These are phyloP conservation scores for Cyclotella choctawhatcheeana DNA, from an alignment of 108 stramenopile species.

Conservation along the genomic window DNA sequence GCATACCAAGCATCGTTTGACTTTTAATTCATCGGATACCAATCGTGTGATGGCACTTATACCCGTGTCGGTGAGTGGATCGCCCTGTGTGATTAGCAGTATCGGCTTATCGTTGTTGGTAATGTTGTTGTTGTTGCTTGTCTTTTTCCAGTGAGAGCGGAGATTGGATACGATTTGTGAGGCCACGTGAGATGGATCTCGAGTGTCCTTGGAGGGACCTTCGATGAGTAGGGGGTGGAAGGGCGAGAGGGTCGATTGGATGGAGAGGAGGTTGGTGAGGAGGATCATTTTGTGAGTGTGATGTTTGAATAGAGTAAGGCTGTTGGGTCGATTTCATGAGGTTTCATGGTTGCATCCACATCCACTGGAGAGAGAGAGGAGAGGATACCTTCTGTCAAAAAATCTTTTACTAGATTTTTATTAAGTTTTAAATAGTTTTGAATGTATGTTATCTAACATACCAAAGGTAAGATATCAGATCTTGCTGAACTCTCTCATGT, in stretches of 20 bases:
- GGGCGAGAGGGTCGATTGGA: slow-evolving; percentile 21
- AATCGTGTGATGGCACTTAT: slow-evolving; percentile 37
- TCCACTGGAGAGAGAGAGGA: too few species aligned
- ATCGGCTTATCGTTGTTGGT: slow-evolving; percentile 27
- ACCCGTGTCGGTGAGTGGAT: slow-evolving; percentile 35
- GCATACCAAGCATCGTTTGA: slow-evolving; percentile 33
- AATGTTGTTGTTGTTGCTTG: slow-evolving; percentile 7
- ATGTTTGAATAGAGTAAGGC: neutral
- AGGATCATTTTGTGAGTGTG: neutral
- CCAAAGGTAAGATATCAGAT: too few species aligned
- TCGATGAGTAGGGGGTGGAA: slow-evolving; percentile 45
- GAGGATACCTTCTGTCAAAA: too few species aligned
- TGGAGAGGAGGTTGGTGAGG: slow-evolving; percentile 14
- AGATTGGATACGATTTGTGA: slow-evolving; percentile 26
- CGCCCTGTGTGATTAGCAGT: slow-evolving; percentile 40
- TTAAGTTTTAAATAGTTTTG: too few species aligned
- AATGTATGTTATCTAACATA: too few species aligned
- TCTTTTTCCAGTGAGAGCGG: slow-evolving; percentile 6
- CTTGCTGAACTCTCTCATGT: too few species aligned
- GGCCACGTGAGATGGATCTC: slow-evolving; percentile 36
- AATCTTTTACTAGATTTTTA: too few species aligned
- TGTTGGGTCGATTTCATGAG: neutral
- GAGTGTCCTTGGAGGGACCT: slow-evolving; percentile 21
- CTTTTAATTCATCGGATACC: slow-evolving; percentile 23
- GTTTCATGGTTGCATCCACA: too few species aligned